Conservation (phyloP, 78 protist species). For the Capsaspora owczarzaki region DNA sequence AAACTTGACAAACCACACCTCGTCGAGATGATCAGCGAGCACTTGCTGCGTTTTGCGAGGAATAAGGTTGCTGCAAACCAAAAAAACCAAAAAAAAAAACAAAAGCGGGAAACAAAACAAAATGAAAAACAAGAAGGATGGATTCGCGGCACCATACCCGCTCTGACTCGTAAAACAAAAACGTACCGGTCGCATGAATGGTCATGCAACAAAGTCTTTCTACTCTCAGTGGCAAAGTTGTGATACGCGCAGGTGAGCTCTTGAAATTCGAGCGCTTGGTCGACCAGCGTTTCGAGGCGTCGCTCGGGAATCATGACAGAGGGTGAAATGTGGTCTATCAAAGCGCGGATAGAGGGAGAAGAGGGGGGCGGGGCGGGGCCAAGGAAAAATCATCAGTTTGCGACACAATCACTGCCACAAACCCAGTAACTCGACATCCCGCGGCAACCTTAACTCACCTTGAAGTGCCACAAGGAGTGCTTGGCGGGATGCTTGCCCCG, state of each 20-base stretch:
- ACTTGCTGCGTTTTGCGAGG: slow-evolving; percentile 3
- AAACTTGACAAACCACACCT: slow-evolving; percentile 60
- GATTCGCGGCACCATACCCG: not conserved
- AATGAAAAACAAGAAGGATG: not conserved
- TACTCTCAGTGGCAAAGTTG: slow-evolving; percentile 19
- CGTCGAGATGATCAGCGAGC: slow-evolving; percentile 57
- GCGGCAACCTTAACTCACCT: slow-evolving; percentile 10
- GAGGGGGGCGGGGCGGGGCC: not conserved
- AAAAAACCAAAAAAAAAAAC: not conserved
- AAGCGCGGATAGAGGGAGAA: not conserved
- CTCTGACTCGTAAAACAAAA: no score
- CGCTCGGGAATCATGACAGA: slow-evolving; percentile 45
- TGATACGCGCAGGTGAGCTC: slow-evolving; percentile 43
- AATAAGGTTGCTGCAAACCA: not conserved
- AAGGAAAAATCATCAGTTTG: no score
- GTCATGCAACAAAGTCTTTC: slow-evolving; percentile 37
- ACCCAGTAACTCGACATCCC: not conserved
- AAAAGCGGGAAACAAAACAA: not conserved
- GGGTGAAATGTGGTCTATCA: slow-evolving; percentile 39
- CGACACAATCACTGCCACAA: not conserved
- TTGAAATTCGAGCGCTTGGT: slow-evolving; percentile 50
- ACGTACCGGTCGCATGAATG: slow-evolving; percentile 33
- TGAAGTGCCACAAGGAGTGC: slow-evolving; percentile 36
- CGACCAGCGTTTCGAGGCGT: slow-evolving; percentile 47
- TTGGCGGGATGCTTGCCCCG: slow-evolving; percentile 19